Evolutionary conservation across 352 stramenopile genomes (phyloP), one percentile per base, ranked within the genome.

Genomic region (Phytophthora sp.): DNA sequence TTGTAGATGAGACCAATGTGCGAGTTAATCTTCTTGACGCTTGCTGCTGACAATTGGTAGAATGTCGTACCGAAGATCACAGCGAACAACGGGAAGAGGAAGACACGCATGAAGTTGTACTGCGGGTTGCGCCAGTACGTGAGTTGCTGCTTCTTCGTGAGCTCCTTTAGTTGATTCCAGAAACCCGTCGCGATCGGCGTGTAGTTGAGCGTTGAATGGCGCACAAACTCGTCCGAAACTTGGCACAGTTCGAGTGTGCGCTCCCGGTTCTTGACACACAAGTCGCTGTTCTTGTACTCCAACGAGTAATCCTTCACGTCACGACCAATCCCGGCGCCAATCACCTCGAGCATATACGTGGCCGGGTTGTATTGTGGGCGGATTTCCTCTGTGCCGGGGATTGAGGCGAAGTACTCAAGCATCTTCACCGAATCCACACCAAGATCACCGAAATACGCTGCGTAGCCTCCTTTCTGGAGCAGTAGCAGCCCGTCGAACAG

Each of bases 401-500:
- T 84, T 9, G 70, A 77, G 24, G 90, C 76, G 45, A 98, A 93
- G 69, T 97, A 98, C 29, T 90, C 60, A n/a, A 98, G 82, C 63
- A 98, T 80, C 42, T 85, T 80, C n/a, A 66, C 73, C 4, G 76
- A 88, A 13, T 96, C 76, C 20, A 92, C 67, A 23, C 92, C 93
- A 31, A 98, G 63, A 6, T 96, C 81, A 35, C 93, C 91, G 57
- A 97, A 97, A 66, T 91, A 98, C 0, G 94, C 76, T 8, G 77
- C 75, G 42, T 56, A 82, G 2, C 79, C 79, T 29, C 74, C 79
- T 9, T 45, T 66, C 53, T 93, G 86, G 0, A 98, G 77, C 18
- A 98, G 63, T 2, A 98, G 64, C 0, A 98, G 56, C 24, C 82
- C 72, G 68, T 98, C 93, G 66, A 98, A 98, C 41, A 93, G 74